Evolutionary conservation across 2,329 filamentous ascomycete species (phyloP), one percentile per base, ranked within the genome.

Genomic region (Scopulariopsis brevicaulis): DNA sequence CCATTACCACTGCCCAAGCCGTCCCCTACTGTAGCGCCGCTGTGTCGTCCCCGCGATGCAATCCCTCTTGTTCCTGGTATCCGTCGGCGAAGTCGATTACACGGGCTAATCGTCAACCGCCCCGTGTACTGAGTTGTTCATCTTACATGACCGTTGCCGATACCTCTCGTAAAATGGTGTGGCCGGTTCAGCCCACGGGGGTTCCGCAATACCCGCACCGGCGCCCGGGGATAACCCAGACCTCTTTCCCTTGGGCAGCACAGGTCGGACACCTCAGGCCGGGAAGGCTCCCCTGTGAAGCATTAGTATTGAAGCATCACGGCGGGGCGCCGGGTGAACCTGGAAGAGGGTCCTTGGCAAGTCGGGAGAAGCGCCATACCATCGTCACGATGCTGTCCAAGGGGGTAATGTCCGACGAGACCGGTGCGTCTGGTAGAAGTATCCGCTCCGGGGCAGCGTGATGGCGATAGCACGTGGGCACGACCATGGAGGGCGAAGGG

Each of bases 211-310:
- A 74, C 35, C 74, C 73, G 64, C 79, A 82, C 55, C 69, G 69
- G 59, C 76, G 73, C 56, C 79, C 79, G 35, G 77, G 78, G 60
- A 80, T 78, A 25, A 82, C 79, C 79, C 79, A 82, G 51, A 78
- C 76, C 63, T 81, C 79, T 60, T 75, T 71, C 60, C 79, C 79
- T 53, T 71, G 69, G 50, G 69, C 65, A 55, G 73, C 71, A 63
- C 79, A 82, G 4, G 73, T 80, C 54, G 78, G 77, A 65, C 79
- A 82, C 63, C 73, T 71, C 28, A 79, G 77, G 11, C 79, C 79
- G 4, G 78, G 74, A 60, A 79, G 73, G n/a, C 50, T 60, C 24
- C 60, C 60, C 59, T 60, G 37, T 34, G 2, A n/a, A 53, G 48
- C 6, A 18, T 58, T 34, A 57, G 55, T 18, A 51, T 24, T 50